Conservation (phyloP, 495 filamentous ascomycete genomes). For the Neurospora africana region DNA sequence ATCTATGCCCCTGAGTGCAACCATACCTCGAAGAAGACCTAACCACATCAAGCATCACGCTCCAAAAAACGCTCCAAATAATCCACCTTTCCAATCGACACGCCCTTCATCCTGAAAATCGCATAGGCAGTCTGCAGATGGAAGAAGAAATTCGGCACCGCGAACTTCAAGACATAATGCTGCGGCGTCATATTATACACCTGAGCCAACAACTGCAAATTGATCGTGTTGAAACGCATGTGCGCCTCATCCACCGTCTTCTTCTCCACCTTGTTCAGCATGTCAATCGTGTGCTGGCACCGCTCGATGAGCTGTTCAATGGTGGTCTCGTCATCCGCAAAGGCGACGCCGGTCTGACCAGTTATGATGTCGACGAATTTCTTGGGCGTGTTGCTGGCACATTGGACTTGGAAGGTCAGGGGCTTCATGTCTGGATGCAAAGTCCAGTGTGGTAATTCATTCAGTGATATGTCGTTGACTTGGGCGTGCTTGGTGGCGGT, state of each 20-base stretch:
- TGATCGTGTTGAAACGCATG: neutral
- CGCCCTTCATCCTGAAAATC: constrained; percentile 46
- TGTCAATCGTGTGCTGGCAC: constrained; percentile 24
- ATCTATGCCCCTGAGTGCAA: neutral
- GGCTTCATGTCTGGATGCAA: constrained; percentile 39
- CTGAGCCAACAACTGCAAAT: constrained; percentile 14
- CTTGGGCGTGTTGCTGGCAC: constrained; percentile 24
- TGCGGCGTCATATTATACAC: constrained; percentile 8
- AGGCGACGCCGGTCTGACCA: constrained; percentile 22
- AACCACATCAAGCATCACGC: neutral
- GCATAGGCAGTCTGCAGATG: constrained; percentile 45
- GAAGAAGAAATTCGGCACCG: constrained; percentile 29
- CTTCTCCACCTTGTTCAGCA: constrained; percentile 27
- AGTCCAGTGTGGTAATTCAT: constrained; percentile 7
- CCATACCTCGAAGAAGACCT: neutral
- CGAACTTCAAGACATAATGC: constrained; percentile 28
- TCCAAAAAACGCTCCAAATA: constrained; percentile 28
- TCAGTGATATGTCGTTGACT: constrained; percentile 5
- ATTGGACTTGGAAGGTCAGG: constrained; percentile 34
- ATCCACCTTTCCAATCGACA: constrained; percentile 45
- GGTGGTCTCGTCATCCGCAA: constrained; percentile 27
- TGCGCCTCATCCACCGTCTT: constrained; percentile 22
- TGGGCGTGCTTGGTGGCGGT: constrained; percentile 18
- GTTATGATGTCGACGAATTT: constrained; percentile 30
- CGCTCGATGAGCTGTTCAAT: constrained; percentile 31